phyloP scores from a whole-genome alignment of 2,329 filamentous ascomycete genomes.

The Colletotrichum caudatum region DNA sequence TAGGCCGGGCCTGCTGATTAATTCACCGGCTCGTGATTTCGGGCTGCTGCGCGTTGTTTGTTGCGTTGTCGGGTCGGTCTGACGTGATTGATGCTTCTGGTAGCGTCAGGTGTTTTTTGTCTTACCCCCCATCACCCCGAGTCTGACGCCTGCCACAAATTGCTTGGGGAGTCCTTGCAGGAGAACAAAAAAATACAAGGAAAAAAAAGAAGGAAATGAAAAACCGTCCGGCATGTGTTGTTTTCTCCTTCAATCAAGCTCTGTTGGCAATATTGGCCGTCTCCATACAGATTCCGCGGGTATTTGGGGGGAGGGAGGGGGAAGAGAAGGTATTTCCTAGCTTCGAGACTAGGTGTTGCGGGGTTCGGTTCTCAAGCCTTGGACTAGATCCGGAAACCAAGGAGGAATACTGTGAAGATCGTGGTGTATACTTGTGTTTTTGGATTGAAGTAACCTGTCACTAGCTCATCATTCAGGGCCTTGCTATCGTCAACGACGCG shows the following conservation, averaged over 20 bases:
- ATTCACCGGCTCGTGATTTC: neutral
- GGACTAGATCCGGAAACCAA: too few relatives aligned
- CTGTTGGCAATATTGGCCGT: neutral
- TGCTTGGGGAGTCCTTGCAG: neutral
- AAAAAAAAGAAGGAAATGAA: too few relatives aligned
- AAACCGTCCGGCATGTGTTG: too few relatives aligned
- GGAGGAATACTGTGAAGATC: too few relatives aligned
- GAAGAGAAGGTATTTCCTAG: neutral
- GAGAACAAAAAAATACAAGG: too few relatives aligned
- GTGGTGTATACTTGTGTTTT: too few relatives aligned
- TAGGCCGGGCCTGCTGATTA: slow-evolving; percentile 8
- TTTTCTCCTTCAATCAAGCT: neutral
- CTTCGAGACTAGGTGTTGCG: neutral
- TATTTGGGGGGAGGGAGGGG: neutral
- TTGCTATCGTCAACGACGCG: too few relatives aligned
- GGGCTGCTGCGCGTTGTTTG: neutral
- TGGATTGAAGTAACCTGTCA: too few relatives aligned
- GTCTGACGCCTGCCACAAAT: too few relatives aligned
- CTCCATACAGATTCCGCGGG: neutral
- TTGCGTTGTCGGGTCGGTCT: neutral
- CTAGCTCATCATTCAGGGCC: too few relatives aligned
- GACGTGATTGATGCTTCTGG: neutral
- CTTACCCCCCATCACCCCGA: neutral
- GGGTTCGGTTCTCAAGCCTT: neutral
- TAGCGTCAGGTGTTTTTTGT: neutral